A percentile compares a stretch with the other conserved stretches of the same genome.
Evolutionary conservation across 768 basidiomycete genomes (phyloP).

Genomic region (Panaeolus cyanescens): DNA sequence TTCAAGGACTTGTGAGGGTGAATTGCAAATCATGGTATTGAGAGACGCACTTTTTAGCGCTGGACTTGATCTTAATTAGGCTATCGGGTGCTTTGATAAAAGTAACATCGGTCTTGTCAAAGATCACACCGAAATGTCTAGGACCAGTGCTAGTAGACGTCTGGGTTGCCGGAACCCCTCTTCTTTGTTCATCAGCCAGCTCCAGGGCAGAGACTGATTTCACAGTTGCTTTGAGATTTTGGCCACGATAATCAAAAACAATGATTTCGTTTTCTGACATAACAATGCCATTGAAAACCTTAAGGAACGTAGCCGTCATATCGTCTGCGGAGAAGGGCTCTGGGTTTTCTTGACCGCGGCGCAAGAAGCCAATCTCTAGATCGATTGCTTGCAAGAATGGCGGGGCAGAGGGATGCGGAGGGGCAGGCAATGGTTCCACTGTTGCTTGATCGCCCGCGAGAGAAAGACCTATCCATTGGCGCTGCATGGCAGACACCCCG

Average conservation of each 20-base stretch:
- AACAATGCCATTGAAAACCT: conserved; percentile 72
- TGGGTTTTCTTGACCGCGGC: conserved; percentile 50
- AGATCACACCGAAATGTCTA: conserved; percentile 68
- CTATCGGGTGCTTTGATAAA: conserved; percentile 84
- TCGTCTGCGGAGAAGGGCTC: conserved; percentile 90
- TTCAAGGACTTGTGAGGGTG: conserved; percentile 25
- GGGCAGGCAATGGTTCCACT: conserved; percentile 61
- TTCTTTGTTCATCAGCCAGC: conserved; percentile 60
- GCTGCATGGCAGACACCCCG: conserved; percentile 76
- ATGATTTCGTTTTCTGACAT: conserved; percentile 70
- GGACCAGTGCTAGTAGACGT: conserved; percentile 14
- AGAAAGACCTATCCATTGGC: conserved; percentile 91
- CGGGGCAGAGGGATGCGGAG: conserved; percentile 50
- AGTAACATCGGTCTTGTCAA: conserved; percentile 90
- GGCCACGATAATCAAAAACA: conserved; percentile 87
- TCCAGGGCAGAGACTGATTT: conserved; percentile 62
- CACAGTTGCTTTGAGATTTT: conserved; percentile 74
- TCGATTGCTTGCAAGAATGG: conserved; percentile 79
- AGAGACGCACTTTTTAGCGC: conserved; percentile 87
- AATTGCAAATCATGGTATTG: background rate
- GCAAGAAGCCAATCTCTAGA: conserved; percentile 72
- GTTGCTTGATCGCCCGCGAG: conserved; percentile 74
- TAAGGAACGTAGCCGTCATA: conserved; percentile 72
- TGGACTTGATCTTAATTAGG: conserved; percentile 88
- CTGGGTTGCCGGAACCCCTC: conserved; percentile 33